Conservation (phyloP, 306 rosid species). For the Cicer bijugum region DNA sequence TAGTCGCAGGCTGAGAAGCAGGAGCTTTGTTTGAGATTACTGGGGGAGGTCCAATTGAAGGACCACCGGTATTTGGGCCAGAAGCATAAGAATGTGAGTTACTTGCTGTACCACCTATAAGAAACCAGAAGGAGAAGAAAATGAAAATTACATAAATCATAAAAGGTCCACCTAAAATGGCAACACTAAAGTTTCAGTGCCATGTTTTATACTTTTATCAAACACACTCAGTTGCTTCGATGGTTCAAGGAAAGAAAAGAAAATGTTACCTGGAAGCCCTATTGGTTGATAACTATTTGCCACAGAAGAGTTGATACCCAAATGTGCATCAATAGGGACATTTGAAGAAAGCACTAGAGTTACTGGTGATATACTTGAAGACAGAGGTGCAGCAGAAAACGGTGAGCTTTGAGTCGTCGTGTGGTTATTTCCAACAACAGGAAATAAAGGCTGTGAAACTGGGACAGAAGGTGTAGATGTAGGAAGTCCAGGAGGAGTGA, state of each 20-base stretch:
- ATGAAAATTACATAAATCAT: constrained; percentile 35
- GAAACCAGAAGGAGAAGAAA: constrained; percentile 35
- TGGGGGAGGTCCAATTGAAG: constrained; percentile 99
- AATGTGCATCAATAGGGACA: constrained; percentile 57
- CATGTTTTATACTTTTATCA: background rate
- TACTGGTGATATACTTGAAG: constrained; percentile 60
- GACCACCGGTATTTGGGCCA: constrained; percentile 98
- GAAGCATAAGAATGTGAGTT: constrained; percentile 95
- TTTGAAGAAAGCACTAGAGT: constrained; percentile 52
- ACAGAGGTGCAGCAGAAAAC: constrained; percentile 61
- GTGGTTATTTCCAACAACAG: constrained; percentile 79
- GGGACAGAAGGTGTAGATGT: constrained; percentile 66
- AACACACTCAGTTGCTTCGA: background rate
- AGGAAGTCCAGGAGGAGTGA: constrained; percentile 82
- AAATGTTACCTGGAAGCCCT: constrained; percentile 60
- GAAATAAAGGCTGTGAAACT: constrained; percentile 96
- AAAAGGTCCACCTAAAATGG: constrained; percentile 24
- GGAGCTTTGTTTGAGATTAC: constrained; percentile 93
- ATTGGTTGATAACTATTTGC: constrained; percentile 54
- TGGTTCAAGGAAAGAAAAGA: constrained; percentile 12
- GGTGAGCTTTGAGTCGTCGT: constrained; percentile 66
- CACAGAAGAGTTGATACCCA: constrained; percentile 54
- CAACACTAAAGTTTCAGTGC: constrained; percentile 16
- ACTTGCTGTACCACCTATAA: constrained; percentile 59
- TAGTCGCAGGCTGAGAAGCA: constrained; percentile 78